Conservation (phyloP, 345 rosid genomes). For the Laguncularia racemosa region DNA sequence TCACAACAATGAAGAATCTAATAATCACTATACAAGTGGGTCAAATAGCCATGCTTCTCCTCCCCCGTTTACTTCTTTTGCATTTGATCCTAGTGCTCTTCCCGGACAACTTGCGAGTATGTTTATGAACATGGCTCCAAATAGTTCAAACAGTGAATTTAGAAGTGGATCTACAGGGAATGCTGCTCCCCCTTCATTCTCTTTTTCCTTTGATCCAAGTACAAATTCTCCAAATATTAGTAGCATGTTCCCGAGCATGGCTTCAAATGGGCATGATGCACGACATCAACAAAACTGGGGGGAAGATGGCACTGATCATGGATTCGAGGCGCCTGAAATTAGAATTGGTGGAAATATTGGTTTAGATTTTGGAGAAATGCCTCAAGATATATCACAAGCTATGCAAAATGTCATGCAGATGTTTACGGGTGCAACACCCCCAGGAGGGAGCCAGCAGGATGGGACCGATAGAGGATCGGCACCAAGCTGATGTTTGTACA, state of each 20-base stretch:
- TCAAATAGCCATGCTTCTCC: conserved; percentile 8
- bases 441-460: not conserved
- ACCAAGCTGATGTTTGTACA: not conserved
- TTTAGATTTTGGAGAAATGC: conserved; percentile 35
- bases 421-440: conserved; percentile 50
- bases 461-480: conserved; percentile 3
- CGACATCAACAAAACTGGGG: conserved; percentile 29
- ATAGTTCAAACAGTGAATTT: conserved; percentile 14
- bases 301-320: conserved; percentile 13
- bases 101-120: conserved; percentile 10
- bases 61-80: conserved; percentile 6
- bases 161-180: conserved; percentile 9
- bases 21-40: conserved; percentile 19
- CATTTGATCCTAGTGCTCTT: conserved; percentile 6
- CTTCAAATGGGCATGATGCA: conserved; percentile 17
- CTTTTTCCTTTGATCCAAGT: conserved; percentile 8
- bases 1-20: conserved; percentile 20
- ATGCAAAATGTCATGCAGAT: conserved; percentile 62
- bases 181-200: conserved; percentile 5
- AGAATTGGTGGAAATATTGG: conserved; percentile 35
- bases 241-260: conserved; percentile 12
- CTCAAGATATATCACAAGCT: conserved; percentile 50
- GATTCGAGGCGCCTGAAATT: conserved; percentile 27
- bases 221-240: conserved; percentile 4
- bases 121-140: conserved; percentile 12